Evolutionary conservation across 2,329 filamentous ascomycete species (phyloP).

Genomic region (Calonectria pseudoturangicola): DNA sequence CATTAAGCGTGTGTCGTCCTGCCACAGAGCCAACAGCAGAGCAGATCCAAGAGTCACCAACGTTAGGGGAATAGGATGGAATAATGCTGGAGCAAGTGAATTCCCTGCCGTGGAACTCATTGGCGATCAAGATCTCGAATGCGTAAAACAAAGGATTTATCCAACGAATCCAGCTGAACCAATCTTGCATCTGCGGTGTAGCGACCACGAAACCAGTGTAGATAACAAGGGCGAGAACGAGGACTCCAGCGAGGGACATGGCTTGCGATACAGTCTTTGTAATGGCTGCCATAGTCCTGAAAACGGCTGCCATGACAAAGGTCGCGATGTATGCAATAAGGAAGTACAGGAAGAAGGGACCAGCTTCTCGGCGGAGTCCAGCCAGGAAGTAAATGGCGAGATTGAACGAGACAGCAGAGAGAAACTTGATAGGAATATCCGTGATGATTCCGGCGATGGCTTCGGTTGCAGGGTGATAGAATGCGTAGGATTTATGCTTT

Average conservation of each 20-base stretch:
- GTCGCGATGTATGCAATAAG: slow-evolving; percentile 80
- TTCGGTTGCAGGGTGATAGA: slow-evolving; percentile 65
- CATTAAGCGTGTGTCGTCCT: slow-evolving; percentile 70
- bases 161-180: slow-evolving; percentile 83
- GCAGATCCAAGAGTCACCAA: slow-evolving; percentile 68
- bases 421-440: slow-evolving; percentile 63
- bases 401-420: slow-evolving; percentile 66
- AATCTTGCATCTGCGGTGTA: slow-evolving; percentile 77
- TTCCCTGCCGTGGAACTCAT: slow-evolving; percentile 76
- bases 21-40: slow-evolving; percentile 69
- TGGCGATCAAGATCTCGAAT: slow-evolving; percentile 81
- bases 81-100: slow-evolving; percentile 71
- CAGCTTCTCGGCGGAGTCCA: slow-evolving; percentile 72
- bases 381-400: slow-evolving; percentile 72
- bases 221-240: slow-evolving; percentile 72
- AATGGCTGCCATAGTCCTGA: slow-evolving; percentile 81
- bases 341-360: slow-evolving; percentile 84
- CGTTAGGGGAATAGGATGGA: slow-evolving; percentile 62
- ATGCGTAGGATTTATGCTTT: slow-evolving; percentile 69
- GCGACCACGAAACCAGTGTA: slow-evolving; percentile 44
- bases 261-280: slow-evolving; percentile 78
- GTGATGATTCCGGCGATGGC: slow-evolving; percentile 50
- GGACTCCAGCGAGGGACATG: slow-evolving; percentile 69
- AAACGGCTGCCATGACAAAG: slow-evolving; percentile 76
- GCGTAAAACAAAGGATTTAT: slow-evolving; percentile 81